Conservation (phyloP, 805 yeast genomes). For the Sugiyamaella qingdaonensis region DNA sequence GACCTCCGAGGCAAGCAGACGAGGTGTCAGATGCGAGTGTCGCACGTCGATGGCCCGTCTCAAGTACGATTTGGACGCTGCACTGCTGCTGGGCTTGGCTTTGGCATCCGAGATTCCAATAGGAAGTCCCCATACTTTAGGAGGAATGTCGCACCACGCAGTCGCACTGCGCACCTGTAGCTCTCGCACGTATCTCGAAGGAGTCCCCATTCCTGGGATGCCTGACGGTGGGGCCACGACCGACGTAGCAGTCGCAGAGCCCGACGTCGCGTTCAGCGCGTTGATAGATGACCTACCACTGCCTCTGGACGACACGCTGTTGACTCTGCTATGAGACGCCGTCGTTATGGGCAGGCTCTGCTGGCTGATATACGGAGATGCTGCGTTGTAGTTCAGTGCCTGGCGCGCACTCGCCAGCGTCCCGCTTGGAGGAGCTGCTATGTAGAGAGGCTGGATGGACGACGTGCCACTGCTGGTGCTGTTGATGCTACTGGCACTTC, state of each 20-base stretch:
- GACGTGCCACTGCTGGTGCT: constrained; percentile 16
- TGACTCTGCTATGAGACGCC: constrained; percentile 11
- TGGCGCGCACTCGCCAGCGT: neutral
- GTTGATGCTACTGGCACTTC: constrained; percentile 11
- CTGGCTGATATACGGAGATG: constrained; percentile 6
- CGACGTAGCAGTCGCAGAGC: constrained; percentile 9
- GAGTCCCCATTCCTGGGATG: constrained; percentile 29
- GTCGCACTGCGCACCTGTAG: constrained; percentile 28
- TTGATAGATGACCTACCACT: neutral
- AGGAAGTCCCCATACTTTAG: constrained; percentile 29
- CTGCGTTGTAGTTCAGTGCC: neutral
- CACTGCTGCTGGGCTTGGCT: constrained; percentile 1
- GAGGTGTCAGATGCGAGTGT: constrained; percentile 44
- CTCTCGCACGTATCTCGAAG: constrained; percentile 31
- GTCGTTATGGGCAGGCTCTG: neutral
- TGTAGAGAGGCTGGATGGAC: constrained; percentile 11
- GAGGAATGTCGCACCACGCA: constrained; percentile 27
- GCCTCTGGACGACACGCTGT: constrained; percentile 13
- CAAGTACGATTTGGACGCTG: constrained; percentile 18
- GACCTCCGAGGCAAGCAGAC: constrained; percentile 70
- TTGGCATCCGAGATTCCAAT: constrained; percentile 23
- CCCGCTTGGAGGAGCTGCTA: constrained; percentile 2
- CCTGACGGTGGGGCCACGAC: constrained; percentile 15
- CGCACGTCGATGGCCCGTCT: constrained; percentile 36
- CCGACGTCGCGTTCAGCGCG: constrained; percentile 3